These are phyloP conservation scores for Penicillium cosmopolitanum DNA, from an alignment of 495 filamentous ascomycete species.

Conservation along the genomic window DNA sequence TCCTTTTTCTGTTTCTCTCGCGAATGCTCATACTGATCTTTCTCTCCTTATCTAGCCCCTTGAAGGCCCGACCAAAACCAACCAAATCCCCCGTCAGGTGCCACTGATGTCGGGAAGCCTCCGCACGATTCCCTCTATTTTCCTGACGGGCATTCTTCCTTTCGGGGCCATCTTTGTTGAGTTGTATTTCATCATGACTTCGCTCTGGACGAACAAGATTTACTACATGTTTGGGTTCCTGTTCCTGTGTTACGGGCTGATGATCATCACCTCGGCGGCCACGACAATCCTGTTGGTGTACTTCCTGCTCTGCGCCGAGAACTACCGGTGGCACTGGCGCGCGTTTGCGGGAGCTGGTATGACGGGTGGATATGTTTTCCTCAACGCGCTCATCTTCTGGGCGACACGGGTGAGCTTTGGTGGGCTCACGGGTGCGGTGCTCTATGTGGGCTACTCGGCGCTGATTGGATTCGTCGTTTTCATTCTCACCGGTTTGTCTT, in stretches of 20 bases:
- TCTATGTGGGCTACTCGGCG: constrained; percentile 92
- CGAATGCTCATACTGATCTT: constrained; percentile 14
- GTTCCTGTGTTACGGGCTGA: constrained; percentile 95
- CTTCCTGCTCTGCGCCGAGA: constrained; percentile 91
- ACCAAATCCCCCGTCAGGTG: constrained; percentile 97
- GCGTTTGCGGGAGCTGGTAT: constrained; percentile 87
- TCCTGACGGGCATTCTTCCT: constrained; percentile 87
- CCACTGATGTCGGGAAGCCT: constrained; percentile 81
- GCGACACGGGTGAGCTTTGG: constrained; percentile 80
- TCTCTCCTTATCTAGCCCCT: constrained; percentile 44
- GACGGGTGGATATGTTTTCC: constrained; percentile 86
- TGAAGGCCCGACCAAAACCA: constrained; percentile 84
- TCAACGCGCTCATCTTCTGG: constrained; percentile 88
- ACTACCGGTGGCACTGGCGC: constrained; percentile 99
- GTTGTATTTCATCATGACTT: constrained; percentile 97
- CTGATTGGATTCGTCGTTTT: constrained; percentile 91
- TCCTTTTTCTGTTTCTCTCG: not conserved
- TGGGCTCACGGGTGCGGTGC: constrained; percentile 79
- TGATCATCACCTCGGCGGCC: constrained; percentile 93
- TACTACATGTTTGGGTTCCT: constrained; percentile 99
- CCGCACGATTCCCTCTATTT: constrained; percentile 80
- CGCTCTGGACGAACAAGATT: constrained; percentile 95
- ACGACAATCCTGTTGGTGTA: constrained; percentile 93
- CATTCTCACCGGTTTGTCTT: constrained; percentile 81
- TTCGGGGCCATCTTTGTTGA: constrained; percentile 98